Base-by-base conservation (phyloP, 768 basidiomycete genomes). In the Leucosporidium yakuticum region DNA sequence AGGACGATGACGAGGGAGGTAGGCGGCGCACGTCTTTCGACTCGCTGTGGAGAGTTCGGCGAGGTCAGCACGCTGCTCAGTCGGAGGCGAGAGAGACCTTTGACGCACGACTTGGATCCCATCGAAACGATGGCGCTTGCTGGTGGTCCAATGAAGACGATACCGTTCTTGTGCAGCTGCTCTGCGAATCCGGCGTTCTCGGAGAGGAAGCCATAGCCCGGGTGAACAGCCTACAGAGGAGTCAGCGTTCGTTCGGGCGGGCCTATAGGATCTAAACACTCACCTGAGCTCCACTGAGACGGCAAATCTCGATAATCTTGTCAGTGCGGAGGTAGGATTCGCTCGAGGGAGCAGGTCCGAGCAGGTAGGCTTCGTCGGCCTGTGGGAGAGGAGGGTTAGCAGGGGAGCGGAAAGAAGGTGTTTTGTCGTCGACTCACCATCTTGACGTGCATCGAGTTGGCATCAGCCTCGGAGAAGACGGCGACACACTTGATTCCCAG, bases 81-180 rank as follows among this genome's bases (percentile, higher is more conserved):
- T 48, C 9, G 32, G 29, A 19, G 2, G 39, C 21, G 47, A 51
- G 31, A 48, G 17, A 21, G 5, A 14, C 9, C 14, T n/a, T 29
- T 15, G 21, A 90, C 73, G 19, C 25, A 71, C 89, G 91, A 91
- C 82, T 97, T 96, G 0, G 90, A 93, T 2, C 93, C 94, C 94
- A 96, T 97, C 74, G 88, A 89, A 20, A 88, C 80, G 69, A 97
- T 97, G 36, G 94, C 92, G 73, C 83, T 84, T 1, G 88, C 83
- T 3, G 93, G 90, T 21, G 94, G 93, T 0, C 93, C 93, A 69
- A 97, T 91, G 76, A 94, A 96, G 4, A 88, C 84, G 70, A 97
- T 85, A 0, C 90, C 89, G 74, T 87, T 88, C 55, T 85, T 79
- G n/a, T 86, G 84, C 17, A 96, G 83, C 53, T 79, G 81, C 74